A percentile compares a stretch with the other conserved stretches of the same genome.
These are phyloP conservation scores for Amanita rimosa DNA, from an alignment of 768 basidiomycete species.

Conservation along the genomic window DNA sequence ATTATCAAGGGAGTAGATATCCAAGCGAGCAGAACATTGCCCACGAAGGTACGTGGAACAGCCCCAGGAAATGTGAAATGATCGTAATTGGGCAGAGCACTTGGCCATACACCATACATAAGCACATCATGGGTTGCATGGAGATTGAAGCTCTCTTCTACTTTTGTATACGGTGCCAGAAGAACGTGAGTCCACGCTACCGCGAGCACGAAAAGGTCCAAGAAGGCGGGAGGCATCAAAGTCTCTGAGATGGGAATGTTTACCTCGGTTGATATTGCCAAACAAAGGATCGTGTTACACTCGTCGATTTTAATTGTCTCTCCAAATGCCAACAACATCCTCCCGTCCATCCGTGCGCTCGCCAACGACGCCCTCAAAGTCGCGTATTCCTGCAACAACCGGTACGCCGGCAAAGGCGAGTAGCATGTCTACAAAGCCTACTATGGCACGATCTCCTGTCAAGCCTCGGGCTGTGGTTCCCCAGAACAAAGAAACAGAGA, in stretches of 20 bases:
- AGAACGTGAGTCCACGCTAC: conserved; percentile 58
- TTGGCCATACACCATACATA: conserved; percentile 46
- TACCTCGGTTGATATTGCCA: not conserved
- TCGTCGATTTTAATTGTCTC: no score
- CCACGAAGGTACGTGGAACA: conserved; percentile 81
- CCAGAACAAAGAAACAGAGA: conserved; percentile 16
- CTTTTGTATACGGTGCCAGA: conserved; percentile 85
- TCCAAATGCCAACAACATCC: not conserved
- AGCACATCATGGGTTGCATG: conserved; percentile 87
- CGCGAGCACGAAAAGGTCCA: conserved; percentile 40
- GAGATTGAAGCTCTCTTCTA: conserved; percentile 94
- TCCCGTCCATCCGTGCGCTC: not conserved
- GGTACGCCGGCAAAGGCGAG: not conserved
- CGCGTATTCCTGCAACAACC: not conserved
- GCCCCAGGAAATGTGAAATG: conserved; percentile 84
- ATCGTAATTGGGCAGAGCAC: conserved; percentile 54
- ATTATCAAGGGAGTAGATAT: conserved; percentile 36
- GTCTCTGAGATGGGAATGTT: not conserved
- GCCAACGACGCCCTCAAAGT: conserved; percentile 4
- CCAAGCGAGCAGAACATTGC: conserved; percentile 60
- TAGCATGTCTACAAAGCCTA: not conserved
- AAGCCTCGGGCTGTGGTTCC: conserved; percentile 4
- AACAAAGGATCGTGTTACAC: not conserved
- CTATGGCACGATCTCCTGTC: not conserved
- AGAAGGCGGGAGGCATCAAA: not conserved